Base-by-base conservation (phyloP, 805 yeast genomes). In the Candida chilensis region DNA sequence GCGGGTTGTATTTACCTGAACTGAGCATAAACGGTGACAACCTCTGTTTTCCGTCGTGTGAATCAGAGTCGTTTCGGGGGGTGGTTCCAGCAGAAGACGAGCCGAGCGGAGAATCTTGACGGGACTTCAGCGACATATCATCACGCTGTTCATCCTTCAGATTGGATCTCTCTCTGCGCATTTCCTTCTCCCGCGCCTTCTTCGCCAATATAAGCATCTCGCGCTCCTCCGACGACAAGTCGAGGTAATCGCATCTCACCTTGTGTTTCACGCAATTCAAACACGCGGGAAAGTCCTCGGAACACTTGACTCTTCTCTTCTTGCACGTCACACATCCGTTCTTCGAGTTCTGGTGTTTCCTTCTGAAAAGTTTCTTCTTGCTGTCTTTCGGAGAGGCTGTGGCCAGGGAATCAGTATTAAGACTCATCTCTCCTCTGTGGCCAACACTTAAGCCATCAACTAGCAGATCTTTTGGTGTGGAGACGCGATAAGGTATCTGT, bases 271-370 rank as follows among this genome's bases (percentile, higher is more conserved):
- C 39, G 42, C 67, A 60, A 38, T 60, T 60, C 31, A 40, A 26
- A 34, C 67, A 60, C 28, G 47, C 44, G 2, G 67, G 67, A 17
- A 60, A 42, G 25, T 58, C 58, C 32, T 60, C 66, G 16, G 51
- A 40, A 37, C 76, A 70, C 43, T 69, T 69, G 37, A 70, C 73
- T 28, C 71, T 49, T 29, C 77, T 49, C 31, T 52, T 51, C 41
- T 67, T 67, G 47, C 75, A 70, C 19, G 67, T 64, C 14, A 60
- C 52, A 37, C 76, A 70, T 5, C 76, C 76, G 7, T 52, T 48
- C 31, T 62, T 48, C 47, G 52, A 37, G 51, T 63, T 46, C 50
- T 50, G 38, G 39, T 51, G 52, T 41, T 49, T n/a, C n/a, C n/a
- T n/a, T n/a, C n/a, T n/a, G n/a, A 67, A 51, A n/a, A n/a, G n/a